phyloP scores from a whole-genome alignment of 805 yeast species.

The Sporopachydermia quercuum region DNA sequence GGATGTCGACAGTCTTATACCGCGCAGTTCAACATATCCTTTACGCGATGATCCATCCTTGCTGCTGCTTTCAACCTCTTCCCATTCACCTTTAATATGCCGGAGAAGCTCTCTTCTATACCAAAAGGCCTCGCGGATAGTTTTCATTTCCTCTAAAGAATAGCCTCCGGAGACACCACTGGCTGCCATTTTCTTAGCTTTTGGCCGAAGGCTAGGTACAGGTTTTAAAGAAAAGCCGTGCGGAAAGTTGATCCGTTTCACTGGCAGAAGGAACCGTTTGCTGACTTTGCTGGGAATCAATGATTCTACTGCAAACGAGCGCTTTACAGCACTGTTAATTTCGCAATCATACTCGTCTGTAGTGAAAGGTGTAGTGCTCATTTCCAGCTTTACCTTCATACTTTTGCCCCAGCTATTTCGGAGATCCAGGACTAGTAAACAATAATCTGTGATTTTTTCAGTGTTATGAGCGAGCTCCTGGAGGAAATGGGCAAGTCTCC shows the following conservation, averaged over 20 bases:
- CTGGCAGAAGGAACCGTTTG: conserved; percentile 51
- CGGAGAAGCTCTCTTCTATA: conserved; percentile 50
- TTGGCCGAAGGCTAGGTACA: conserved; percentile 60
- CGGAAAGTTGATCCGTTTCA: conserved; percentile 35
- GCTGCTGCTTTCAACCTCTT: conserved; percentile 10
- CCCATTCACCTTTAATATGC: conserved; percentile 56
- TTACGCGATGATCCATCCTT: conserved; percentile 15
- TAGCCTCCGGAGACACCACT: conserved; percentile 51
- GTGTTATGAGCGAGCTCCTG: conserved; percentile 17
- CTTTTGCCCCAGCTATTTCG: conserved; percentile 68
- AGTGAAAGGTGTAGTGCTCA: conserved; percentile 11
- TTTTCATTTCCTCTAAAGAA: conserved; percentile 29
- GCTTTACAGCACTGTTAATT: conserved; percentile 10
- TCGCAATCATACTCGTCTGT: conserved; percentile 19
- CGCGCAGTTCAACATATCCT: conserved; percentile 56
- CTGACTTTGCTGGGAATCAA: conserved; percentile 31
- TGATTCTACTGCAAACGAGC: conserved; percentile 18
- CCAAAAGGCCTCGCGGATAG: conserved; percentile 66
- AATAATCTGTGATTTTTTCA: conserved; percentile 34
- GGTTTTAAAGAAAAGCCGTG: conserved; percentile 29
- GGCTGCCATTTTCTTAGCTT: no score
- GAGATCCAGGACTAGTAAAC: conserved; percentile 57
- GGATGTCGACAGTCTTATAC: conserved; percentile 41
- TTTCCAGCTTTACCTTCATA: conserved; percentile 19
- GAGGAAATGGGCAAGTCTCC: conserved; percentile 15